These are phyloP conservation scores for Colletotrichum sp. DNA, from an alignment of 2,329 filamentous ascomycete genomes.

Conservation along the genomic window DNA sequence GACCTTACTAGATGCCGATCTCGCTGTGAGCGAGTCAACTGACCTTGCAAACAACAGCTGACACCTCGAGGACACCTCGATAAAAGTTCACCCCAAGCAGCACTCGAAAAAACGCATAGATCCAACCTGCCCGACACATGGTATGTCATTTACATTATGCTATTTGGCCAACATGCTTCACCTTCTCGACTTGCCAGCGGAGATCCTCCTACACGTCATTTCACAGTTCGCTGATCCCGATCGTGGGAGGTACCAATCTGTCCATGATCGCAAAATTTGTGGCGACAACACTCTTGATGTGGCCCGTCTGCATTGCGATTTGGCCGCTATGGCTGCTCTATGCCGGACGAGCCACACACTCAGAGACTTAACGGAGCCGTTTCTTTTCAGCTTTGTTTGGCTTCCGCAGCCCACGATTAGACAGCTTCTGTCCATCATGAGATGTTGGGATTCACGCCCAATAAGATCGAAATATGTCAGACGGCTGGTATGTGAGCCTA, in stretches of 20 bases:
- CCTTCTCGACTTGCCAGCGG: background rate
- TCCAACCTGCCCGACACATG: background rate
- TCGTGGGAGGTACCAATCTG: background rate
- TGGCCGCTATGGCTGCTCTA: background rate
- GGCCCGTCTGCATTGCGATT: background rate
- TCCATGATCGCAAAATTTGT: background rate
- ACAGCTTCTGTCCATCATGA: background rate
- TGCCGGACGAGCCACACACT: background rate
- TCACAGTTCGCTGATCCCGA: background rate
- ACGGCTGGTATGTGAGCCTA: background rate
- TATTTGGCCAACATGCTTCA: background rate
- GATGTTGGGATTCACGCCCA: background rate
- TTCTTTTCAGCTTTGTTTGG: background rate
- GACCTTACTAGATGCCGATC: background rate
- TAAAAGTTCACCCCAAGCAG: background rate
- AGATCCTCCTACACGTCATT: background rate
- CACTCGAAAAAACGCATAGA: background rate
- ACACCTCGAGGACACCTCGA: background rate
- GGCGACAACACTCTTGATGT: background rate
- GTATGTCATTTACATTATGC: rapidly evolving
- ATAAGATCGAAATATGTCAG: background rate
- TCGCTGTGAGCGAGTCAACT: background rate
- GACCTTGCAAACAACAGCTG: background rate
- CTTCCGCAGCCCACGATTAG: background rate
- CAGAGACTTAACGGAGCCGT: background rate